These are phyloP conservation scores for Trichoderma aggressivum DNA, from an alignment of 2,329 filamentous ascomycete genomes.

Conservation along the genomic window DNA sequence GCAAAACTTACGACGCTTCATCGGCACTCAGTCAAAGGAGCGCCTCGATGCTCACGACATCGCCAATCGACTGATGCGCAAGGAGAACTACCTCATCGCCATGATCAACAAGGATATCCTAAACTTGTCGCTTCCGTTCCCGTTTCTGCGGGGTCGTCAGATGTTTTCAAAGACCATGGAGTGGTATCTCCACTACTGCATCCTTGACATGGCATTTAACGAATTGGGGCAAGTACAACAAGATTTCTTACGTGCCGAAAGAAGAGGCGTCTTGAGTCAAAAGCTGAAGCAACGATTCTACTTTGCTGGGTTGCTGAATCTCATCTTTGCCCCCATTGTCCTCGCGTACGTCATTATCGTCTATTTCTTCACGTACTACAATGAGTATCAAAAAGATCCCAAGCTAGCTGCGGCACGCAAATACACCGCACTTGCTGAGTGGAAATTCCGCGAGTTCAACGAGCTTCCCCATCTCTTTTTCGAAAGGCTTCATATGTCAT, in stretches of 20 bases:
- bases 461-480: slow-evolving; percentile 90
- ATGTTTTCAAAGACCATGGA: slow-evolving; percentile 86
- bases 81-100: slow-evolving; percentile 95
- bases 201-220: slow-evolving; percentile 93
- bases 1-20: slow-evolving; percentile 50
- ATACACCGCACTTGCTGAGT: slow-evolving; percentile 90
- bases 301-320: slow-evolving; percentile 80
- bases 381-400: slow-evolving; percentile 93
- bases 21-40: slow-evolving; percentile 87
- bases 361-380: slow-evolving; percentile 94
- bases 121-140: slow-evolving; percentile 79
- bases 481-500: slow-evolving; percentile 87
- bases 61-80: slow-evolving; percentile 92
- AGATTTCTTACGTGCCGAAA: slow-evolving; percentile 78
- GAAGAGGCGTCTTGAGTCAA: slow-evolving; percentile 73
- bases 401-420: slow-evolving; percentile 76
- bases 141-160: slow-evolving; percentile 74
- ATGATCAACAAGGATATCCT: slow-evolving; percentile 96
- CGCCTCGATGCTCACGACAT: slow-evolving; percentile 95
- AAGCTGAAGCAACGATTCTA: slow-evolving; percentile 74
- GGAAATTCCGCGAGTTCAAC: slow-evolving; percentile 99
- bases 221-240: slow-evolving; percentile 82
- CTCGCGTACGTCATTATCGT: slow-evolving; percentile 82
- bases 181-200: slow-evolving; percentile 86
- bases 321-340: slow-evolving; percentile 81